Base-by-base conservation (phyloP, 306 rosid species). In the Canavalia ensiformis region DNA sequence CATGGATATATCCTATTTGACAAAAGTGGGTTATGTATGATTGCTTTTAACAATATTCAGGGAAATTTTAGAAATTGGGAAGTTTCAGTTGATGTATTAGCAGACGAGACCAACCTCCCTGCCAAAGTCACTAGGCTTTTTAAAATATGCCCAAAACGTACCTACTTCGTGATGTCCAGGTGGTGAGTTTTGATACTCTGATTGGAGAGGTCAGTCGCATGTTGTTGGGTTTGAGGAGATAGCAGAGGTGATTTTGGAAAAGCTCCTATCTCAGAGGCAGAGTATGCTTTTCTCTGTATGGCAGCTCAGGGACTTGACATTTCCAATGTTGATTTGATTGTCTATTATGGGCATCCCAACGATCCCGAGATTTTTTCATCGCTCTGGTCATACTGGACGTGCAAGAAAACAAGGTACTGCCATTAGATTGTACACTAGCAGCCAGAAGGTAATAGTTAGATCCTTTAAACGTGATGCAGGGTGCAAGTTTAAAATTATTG, bases 201-300 rank as follows among this genome's bases (percentile, higher is more conserved):
- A 18, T 18, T 18, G 25, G 25, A 18, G 25, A 18, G 99, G 93
- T 88, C 97, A 86, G 85, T 93, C 93, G 99, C 99, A 93, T 88
- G 99, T 98, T 33, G 99, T 95, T 81, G 99, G 98, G 77, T 95
- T 95, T 86, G 99, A 95, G 90, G 99, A 95, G 84, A 98, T 88
- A 78, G 99, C 93, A 80, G 99, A 95, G 90, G 42, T 83, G 35
- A 95, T 95, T 82, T 84, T 95, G 18, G 88, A 93, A 66, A 87
- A 82, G 76, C 94, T 95, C 78, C 99, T 97, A 59, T 46, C 96
- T 39, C 49, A 86, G 84, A 83, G 97, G 68, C 98, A 95, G 81
- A 95, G 90, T 87, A 93, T 95, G 99, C 98, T 95, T 76, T 95
- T 95, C 83, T 93, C 98, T 55, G 99, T 97, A 49, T 96, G 18